Evolutionary conservation across 177 flowering plant species (phyloP).

Genomic region (Vitis hybrid): DNA sequence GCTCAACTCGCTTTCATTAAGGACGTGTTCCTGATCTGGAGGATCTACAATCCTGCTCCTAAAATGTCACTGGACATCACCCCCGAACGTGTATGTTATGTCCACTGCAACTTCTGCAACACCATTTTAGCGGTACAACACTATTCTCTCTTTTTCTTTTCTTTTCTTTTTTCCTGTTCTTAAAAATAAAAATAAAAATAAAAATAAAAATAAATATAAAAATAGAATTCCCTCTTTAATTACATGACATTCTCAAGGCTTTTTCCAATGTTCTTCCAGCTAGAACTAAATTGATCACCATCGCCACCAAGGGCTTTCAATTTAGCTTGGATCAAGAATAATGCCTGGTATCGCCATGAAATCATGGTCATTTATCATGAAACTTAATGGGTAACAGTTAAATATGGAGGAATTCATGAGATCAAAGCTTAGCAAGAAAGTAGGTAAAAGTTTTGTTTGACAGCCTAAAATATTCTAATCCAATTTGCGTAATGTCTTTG

Average conservation of each 20-base stretch:
- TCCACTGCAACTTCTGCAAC: constrained; percentile 96
- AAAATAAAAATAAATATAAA: background rate
- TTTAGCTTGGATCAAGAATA: too few species aligned
- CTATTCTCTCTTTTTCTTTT: constrained; percentile 8
- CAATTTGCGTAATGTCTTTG: background rate
- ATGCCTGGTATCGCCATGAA: too few species aligned
- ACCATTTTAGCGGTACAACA: constrained; percentile 78
- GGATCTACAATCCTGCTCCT: background rate
- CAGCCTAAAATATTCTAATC: too few species aligned
- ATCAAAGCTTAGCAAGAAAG: too few species aligned
- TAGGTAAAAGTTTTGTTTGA: too few species aligned
- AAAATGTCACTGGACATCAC: constrained; percentile 63
- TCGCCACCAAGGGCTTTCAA: too few species aligned
- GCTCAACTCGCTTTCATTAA: background rate
- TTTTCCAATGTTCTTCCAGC: too few species aligned
- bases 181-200: background rate
- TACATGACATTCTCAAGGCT: too few species aligned
- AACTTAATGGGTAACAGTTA: too few species aligned
- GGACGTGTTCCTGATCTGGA: constrained; percentile 13
- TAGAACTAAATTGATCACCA: too few species aligned
- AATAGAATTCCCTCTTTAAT: background rate
- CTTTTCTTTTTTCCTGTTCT: background rate
- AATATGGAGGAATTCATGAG: too few species aligned
- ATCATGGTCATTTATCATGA: too few species aligned
- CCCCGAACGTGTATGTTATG: constrained; percentile 80